These are phyloP conservation scores for Aureobasidium pullulans DNA, from an alignment of 2,329 filamentous ascomycete genomes.

Conservation along the genomic window DNA sequence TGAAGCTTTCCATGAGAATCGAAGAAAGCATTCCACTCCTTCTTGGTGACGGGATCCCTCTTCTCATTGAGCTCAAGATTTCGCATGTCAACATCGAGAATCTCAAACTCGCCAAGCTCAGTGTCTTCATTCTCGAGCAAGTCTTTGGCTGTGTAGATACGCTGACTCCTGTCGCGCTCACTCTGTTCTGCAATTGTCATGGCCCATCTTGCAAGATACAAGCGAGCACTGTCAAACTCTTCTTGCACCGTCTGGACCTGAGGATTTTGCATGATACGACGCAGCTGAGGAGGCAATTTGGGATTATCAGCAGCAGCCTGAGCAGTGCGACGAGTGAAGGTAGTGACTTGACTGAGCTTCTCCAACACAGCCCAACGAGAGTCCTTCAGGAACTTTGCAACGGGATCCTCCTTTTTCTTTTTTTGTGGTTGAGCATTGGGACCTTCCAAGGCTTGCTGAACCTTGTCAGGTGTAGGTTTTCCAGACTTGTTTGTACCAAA, in stretches of 20 bases:
- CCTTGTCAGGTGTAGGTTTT: slow-evolving; percentile 45
- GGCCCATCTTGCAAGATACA: slow-evolving; percentile 93
- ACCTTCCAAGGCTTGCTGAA: slow-evolving; percentile 35
- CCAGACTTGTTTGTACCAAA: slow-evolving; percentile 52
- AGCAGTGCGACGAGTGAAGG: slow-evolving; percentile 84
- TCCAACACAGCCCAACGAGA: slow-evolving; percentile 95
- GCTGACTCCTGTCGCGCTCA: slow-evolving; percentile 73
- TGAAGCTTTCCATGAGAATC: slow-evolving; percentile 66
- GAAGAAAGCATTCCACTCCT: slow-evolving; percentile 91
- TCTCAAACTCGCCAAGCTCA: slow-evolving; percentile 90
- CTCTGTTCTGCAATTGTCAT: slow-evolving; percentile 99
- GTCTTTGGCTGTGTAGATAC: slow-evolving; percentile 90
- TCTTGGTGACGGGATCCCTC: slow-evolving; percentile 66
- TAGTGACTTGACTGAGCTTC: slow-evolving; percentile 94
- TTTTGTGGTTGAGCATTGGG: slow-evolving; percentile 30
- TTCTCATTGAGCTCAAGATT: slow-evolving; percentile 68
- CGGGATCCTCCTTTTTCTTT: slow-evolving; percentile 61
- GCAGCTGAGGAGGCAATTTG: slow-evolving; percentile 80
- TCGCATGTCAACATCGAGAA: slow-evolving; percentile 63
- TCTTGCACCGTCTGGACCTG: slow-evolving; percentile 94
- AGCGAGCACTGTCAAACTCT: slow-evolving; percentile 90
- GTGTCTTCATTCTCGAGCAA: slow-evolving; percentile 91
- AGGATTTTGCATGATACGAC: slow-evolving; percentile 76
- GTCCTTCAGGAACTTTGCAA: slow-evolving; percentile 90
- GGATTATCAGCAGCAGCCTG: slow-evolving; percentile 89